These are phyloP conservation scores for Hippophae tibetana DNA, from an alignment of 306 rosid genomes.

Conservation along the genomic window DNA sequence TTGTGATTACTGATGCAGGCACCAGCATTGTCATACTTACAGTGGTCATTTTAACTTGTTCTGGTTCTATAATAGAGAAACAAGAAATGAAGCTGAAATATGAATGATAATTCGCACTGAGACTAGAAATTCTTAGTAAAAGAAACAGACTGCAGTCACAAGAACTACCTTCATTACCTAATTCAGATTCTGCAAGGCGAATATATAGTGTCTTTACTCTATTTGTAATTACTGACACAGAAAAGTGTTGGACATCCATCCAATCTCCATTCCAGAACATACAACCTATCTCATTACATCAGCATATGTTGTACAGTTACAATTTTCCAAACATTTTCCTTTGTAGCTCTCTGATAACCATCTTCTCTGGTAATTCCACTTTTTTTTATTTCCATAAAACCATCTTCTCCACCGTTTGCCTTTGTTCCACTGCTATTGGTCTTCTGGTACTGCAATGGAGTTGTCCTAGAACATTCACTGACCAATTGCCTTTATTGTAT, in stretches of 20 bases:
- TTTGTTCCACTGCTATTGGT: conserved; percentile 13
- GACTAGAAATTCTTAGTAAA: no score
- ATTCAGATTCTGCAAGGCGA: no score
- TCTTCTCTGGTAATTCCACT: conserved; percentile 52
- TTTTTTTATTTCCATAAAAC: conserved; percentile 21
- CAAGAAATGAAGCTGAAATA: no score
- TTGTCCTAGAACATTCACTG: conserved; percentile 57
- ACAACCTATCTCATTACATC: conserved; percentile 55
- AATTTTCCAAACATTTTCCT: conserved; percentile 27
- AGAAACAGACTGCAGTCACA: no score
- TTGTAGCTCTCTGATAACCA: conserved; percentile 16
- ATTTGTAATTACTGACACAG: no score
- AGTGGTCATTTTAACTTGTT: no score
- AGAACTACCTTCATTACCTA: no score
- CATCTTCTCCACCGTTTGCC: conserved; percentile 37
- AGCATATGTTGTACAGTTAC: conserved; percentile 55
- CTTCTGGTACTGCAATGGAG: conserved; percentile 30
- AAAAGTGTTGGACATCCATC: conserved; percentile 39
- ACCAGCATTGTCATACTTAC: no score
- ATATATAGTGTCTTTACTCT: no score
- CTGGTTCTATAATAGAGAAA: no score
- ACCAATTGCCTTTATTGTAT: conserved; percentile 35
- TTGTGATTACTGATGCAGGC: no score
- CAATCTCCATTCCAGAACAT: conserved; percentile 45
- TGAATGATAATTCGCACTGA: no score